Conservation (phyloP, 805 yeast species). For the Wickerhamomyces bisporus region DNA sequence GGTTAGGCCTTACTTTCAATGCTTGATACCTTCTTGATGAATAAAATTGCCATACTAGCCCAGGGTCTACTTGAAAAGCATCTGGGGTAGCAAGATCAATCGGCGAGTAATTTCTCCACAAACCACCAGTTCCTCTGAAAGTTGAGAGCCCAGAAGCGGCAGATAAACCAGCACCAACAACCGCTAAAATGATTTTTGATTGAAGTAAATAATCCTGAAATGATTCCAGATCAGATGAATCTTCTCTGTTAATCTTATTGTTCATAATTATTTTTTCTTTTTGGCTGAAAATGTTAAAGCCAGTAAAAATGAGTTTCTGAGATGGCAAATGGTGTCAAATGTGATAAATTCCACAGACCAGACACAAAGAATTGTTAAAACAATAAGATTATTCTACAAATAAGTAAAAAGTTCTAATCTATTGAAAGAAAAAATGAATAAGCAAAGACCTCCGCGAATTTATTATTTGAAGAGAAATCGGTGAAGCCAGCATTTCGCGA, state of each 20-base stretch:
- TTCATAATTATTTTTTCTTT: too few species aligned
- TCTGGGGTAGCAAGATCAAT: constrained; percentile 90
- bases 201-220: constrained; percentile 47
- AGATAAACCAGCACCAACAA: constrained; percentile 82
- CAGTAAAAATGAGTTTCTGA: too few species aligned
- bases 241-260: neutral
- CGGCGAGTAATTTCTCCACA: constrained; percentile 74
- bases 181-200: constrained; percentile 49
- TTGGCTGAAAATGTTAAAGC: too few species aligned
- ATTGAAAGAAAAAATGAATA: too few species aligned
- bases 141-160: constrained; percentile 75
- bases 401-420: too few species aligned
- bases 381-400: too few species aligned
- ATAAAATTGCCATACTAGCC: constrained; percentile 87
- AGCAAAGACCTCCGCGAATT: too few species aligned
- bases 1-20: constrained; percentile 62
- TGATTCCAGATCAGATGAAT: constrained; percentile 14
- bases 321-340: too few species aligned
- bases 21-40: constrained; percentile 64
- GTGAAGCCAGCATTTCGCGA: too few species aligned
- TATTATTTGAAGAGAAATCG: too few species aligned
- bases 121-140: constrained; percentile 64
- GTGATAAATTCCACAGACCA: too few species aligned
- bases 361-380: too few species aligned
- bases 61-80: constrained; percentile 79